Evolutionary conservation across 2,329 filamentous ascomycete genomes (phyloP).

Genomic region (Penicillium sp.): DNA sequence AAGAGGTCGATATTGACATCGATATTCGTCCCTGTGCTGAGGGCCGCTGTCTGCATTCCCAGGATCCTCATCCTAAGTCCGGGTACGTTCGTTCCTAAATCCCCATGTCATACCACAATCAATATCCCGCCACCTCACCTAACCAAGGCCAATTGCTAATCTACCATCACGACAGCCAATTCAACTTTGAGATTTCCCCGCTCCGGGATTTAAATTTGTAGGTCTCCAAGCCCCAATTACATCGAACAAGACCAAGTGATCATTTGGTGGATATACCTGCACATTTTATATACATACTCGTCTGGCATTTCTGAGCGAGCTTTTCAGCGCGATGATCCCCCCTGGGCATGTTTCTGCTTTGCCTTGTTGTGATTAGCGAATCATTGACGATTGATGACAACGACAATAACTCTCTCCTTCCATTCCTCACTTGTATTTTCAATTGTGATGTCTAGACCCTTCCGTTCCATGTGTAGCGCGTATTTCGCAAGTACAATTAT

Average conservation of each 20-base stretch:
- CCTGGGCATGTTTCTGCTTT: not conserved
- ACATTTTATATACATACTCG: not conserved
- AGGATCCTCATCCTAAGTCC: not conserved
- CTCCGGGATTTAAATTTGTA: not conserved
- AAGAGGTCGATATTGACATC: conserved; percentile 47
- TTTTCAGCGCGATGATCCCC: not conserved
- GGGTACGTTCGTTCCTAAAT: not conserved
- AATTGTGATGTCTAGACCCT: not conserved
- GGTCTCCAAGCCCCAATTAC: not conserved
- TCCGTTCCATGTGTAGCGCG: not conserved
- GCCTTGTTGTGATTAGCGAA: not conserved
- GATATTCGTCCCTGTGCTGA: conserved; percentile 46
- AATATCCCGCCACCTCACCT: not conserved
- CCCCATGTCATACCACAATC: not conserved
- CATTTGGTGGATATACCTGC: not conserved
- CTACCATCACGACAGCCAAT: not conserved
- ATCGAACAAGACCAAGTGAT: not conserved
- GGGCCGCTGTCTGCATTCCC: conserved; percentile 33
- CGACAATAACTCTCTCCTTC: not conserved
- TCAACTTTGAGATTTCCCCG: not conserved
- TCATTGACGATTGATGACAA: not conserved
- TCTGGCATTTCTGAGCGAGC: not conserved
- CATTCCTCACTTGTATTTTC: not conserved
- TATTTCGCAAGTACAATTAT: no score
- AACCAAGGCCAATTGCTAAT: not conserved